Evolutionary conservation across 2,329 filamentous ascomycete genomes (phyloP).

Genomic region (Colletotrichum australisinense): DNA sequence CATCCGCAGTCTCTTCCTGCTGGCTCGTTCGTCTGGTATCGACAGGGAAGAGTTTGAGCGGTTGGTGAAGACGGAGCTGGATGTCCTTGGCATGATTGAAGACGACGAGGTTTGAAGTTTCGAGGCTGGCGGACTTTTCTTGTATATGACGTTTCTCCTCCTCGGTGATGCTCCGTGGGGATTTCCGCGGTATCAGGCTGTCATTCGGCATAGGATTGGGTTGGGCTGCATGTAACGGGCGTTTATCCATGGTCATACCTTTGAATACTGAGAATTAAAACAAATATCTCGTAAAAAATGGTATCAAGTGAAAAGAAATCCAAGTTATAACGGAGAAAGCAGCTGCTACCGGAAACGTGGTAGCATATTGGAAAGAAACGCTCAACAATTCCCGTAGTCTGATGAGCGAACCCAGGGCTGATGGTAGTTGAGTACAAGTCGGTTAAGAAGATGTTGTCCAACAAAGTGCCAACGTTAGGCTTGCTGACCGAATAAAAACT

Average conservation of each 20-base stretch:
- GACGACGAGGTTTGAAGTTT: constrained; percentile 49
- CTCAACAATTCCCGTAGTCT: constrained; percentile 16
- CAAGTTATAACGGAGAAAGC: neutral
- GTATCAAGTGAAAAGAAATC: neutral
- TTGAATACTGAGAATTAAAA: neutral
- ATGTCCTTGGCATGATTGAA: constrained; percentile 77
- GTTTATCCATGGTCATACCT: constrained; percentile 11
- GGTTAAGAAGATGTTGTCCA: neutral
- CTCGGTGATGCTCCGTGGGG: constrained; percentile 29
- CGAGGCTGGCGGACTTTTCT: constrained; percentile 1
- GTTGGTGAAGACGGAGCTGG: constrained; percentile 77
- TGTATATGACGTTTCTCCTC: constrained; percentile 23
- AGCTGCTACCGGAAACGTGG: neutral
- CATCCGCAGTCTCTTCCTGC: constrained; percentile 79
- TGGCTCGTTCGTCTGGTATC: constrained; percentile 79
- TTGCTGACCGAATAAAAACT: neutral
- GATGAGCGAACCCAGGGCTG: neutral
- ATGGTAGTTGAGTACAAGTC: constrained; percentile 6
- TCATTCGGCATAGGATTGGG: constrained; percentile 24
- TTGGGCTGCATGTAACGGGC: constrained; percentile 29
- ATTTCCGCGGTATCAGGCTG: constrained; percentile 24
- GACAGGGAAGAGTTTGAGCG: constrained; percentile 80
- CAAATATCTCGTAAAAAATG: no score
- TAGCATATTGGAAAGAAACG: neutral
- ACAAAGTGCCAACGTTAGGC: neutral